Conservation (phyloP, 148 eudicot species). For the Rhododendron henanense region DNA sequence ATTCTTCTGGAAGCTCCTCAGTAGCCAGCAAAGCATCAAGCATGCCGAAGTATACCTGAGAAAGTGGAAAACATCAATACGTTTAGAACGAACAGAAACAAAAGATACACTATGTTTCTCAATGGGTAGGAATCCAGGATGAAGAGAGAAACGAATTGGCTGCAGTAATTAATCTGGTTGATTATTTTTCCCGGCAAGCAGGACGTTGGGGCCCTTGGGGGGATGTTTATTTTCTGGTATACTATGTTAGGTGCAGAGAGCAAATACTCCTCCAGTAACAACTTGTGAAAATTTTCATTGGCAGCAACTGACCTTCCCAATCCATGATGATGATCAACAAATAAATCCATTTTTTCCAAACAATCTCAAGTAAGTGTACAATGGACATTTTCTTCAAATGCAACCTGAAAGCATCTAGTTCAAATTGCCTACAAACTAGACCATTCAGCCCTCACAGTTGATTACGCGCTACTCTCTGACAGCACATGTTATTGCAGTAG, state of each 20-base stretch:
- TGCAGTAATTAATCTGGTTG: neutral
- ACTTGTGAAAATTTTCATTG: neutral
- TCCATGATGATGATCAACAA: neutral
- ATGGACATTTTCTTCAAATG: neutral
- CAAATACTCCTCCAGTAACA: neutral
- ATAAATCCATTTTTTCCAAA: neutral
- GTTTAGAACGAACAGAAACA: neutral
- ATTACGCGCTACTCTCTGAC: neutral
- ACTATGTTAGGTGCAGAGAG: neutral
- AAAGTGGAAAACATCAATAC: neutral
- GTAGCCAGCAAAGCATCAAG: constrained; percentile 85
- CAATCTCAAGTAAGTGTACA: neutral
- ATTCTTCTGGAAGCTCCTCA: constrained; percentile 88
- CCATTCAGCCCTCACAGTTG: neutral
- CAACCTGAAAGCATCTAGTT: neutral
- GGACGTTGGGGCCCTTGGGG: neutral
- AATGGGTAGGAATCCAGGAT: neutral
- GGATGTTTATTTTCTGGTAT: neutral
- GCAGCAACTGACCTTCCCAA: neutral
- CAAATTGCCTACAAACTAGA: neutral
- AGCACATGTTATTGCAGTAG: neutral
- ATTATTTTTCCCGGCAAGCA: neutral
- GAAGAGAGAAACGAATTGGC: neutral
- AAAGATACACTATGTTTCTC: neutral
- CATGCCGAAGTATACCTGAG: constrained; percentile 89